Evolutionary conservation across 352 stramenopile species (phyloP), one percentile per base, ranked within the genome.

Genomic region (Globisporangium iwayamae): DNA sequence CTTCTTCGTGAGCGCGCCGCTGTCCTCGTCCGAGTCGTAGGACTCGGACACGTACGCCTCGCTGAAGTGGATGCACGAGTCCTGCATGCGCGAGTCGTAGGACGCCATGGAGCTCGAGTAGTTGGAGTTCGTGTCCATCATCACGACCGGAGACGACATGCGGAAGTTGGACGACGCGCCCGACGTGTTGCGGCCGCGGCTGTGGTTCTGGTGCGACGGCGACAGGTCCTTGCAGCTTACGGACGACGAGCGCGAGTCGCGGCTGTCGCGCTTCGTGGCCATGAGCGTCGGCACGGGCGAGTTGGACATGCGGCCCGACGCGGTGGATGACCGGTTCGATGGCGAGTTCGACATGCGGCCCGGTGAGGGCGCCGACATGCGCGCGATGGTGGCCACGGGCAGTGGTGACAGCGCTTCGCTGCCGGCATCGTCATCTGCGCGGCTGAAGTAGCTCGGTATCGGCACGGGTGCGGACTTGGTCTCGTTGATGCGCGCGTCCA

Each of bases 21-120:
- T 59, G 41, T 84, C 65, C n/a, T 72, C 63, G 46, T 84, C 65
- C n/a, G 73, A 81, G 36, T 71, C 66, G 56, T 61, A 74, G 36
- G 71, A 83, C 20, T 76, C 72, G 1, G 67, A 58, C 7, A 56
- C 62, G 60, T 78, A 85, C 66, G 83, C 79, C 65, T 89, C 79
- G 56, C 82, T 91, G 63, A 89, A 89, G 68, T 88, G 78, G 61
- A 88, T 75, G n/a, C 79, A 73, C 56, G 79, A 89, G 67, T 85
- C 72, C 57, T 72, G 55, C 34, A 78, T 76, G 25, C 78, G 75
- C 48, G 41, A 63, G 36, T 63, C 48, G 66, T 63, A 72, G 30
- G 74, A 70, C 53, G 65, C 69, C 36, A 41, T 41, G 36, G 70
- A 82, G 63, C 50, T 69, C 53, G 62, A 68, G 55, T 73, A 83